These are phyloP conservation scores for Phytophthora sansomeana DNA, from an alignment of 352 stramenopile species.

Conservation along the genomic window DNA sequence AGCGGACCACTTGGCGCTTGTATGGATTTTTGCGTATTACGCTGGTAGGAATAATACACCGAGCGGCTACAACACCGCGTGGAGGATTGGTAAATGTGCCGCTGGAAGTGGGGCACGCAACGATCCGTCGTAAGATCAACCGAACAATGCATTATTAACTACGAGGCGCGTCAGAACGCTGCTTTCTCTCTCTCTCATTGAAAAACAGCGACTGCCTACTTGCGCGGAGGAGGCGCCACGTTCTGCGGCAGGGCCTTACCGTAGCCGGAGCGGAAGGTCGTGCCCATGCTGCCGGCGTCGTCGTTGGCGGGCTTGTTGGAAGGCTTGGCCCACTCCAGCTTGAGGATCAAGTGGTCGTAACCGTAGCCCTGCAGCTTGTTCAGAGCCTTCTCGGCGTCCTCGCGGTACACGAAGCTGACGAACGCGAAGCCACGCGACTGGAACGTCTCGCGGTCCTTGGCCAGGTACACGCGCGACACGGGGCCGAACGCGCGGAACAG, in stretches of 20 bases:
- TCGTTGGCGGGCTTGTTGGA: conserved; percentile 86
- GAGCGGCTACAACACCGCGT: conserved; percentile 9
- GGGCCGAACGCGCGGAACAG: conserved; percentile 98
- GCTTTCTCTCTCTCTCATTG: not conserved
- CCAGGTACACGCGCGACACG: conserved; percentile 97
- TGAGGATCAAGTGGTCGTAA: conserved; percentile 99
- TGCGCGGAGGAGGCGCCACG: conserved; percentile 76
- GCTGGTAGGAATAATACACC: not conserved
- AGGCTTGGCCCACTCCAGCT: conserved; percentile 99
- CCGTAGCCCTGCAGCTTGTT: conserved; percentile 97
- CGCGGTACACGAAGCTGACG: conserved; percentile 97
- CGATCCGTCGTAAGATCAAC: not conserved
- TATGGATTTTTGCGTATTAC: no score
- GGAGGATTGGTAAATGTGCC: conserved; percentile 9
- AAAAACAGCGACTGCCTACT: conserved; percentile 49
- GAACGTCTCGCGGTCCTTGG: conserved; percentile 98
- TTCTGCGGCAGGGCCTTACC: conserved; percentile 90
- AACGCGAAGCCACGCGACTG: conserved; percentile 98
- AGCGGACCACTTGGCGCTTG: not conserved
- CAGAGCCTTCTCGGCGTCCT: conserved; percentile 97
- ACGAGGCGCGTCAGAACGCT: conserved; percentile 12
- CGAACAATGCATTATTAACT: conserved; percentile 16
- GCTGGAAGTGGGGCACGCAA: not conserved
- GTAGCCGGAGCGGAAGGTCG: conserved; percentile 90
- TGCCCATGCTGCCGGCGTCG: conserved; percentile 83